Evolutionary conservation across 2,329 filamentous ascomycete species (phyloP).

Genomic region (Plectosphaerella cucumerina): DNA sequence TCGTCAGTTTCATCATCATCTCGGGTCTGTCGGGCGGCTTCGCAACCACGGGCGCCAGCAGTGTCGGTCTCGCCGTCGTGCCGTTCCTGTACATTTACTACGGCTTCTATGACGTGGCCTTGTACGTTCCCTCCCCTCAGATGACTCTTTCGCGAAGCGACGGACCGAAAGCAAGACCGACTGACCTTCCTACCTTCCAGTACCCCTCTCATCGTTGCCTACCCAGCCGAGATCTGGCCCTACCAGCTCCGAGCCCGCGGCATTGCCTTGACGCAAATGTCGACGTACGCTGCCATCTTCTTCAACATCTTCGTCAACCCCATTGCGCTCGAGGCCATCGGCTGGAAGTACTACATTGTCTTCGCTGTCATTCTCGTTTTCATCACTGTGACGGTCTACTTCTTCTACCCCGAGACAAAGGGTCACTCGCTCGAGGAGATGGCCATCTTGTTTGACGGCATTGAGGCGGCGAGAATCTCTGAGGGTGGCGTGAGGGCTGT

Average conservation of each 20-base stretch:
- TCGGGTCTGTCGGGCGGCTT: constrained; percentile 33
- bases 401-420: constrained; percentile 23
- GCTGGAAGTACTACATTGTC: constrained; percentile 40
- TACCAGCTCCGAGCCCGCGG: constrained; percentile 24
- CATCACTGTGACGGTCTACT: constrained; percentile 23
- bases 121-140: neutral
- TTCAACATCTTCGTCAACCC: constrained; percentile 35
- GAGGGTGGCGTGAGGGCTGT: constrained; percentile 9
- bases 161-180: no score
- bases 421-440: constrained; percentile 16
- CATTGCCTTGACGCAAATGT: constrained; percentile 14
- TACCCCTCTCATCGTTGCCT: constrained; percentile 23
- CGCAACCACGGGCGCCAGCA: constrained; percentile 20
- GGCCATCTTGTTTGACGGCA: constrained; percentile 11
- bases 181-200: constrained; percentile 13
- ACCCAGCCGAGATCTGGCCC: constrained; percentile 23
- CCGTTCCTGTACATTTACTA: constrained; percentile 39
- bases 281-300: constrained; percentile 6
- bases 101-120: constrained; percentile 18
- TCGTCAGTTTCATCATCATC: constrained; percentile 31
- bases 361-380: constrained; percentile 28
- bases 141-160: no score
- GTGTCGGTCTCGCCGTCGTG: constrained; percentile 30
- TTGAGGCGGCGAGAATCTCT: neutral
- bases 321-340: constrained; percentile 32